These are phyloP conservation scores for Trichoderma hamatum DNA, from an alignment of 2,329 filamentous ascomycete genomes.

Conservation along the genomic window DNA sequence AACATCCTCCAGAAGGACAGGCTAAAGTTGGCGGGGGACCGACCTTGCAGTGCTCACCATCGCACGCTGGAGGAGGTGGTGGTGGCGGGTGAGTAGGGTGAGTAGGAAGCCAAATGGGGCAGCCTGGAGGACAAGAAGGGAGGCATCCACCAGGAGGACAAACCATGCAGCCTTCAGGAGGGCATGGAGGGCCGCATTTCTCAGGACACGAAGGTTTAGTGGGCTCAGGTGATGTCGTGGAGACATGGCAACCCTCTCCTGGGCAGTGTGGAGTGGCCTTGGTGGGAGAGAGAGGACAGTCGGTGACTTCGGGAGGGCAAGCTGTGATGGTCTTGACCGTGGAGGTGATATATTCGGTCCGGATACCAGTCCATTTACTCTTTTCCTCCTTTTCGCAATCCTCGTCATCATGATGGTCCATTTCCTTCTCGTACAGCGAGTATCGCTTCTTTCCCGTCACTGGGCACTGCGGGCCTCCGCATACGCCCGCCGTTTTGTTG, in stretches of 20 bases:
- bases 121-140: not conserved
- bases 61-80: not conserved
- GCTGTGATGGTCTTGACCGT: constrained; percentile 36
- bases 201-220: not conserved
- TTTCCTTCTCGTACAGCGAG: constrained; percentile 27
- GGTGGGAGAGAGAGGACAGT: constrained; percentile 49
- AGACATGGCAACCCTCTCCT: not conserved
- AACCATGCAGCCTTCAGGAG: not conserved
- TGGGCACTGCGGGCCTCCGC: constrained; percentile 32
- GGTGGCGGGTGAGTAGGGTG: not conserved
- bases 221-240: not conserved
- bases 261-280: not conserved
- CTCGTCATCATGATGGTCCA: not conserved
- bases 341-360: constrained; percentile 21
- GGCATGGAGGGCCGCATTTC: not conserved
- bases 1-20: constrained; percentile 16
- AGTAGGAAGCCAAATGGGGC: not conserved
- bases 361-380: not conserved
- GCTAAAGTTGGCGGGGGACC: not conserved
- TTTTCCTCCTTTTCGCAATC: constrained; percentile 18
- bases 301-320: constrained; percentile 57
- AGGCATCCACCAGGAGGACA: not conserved
- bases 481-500: constrained; percentile 31
- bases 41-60: constrained; percentile 5
- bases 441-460: constrained; percentile 27